Base-by-base conservation (phyloP, 78 protist genomes). In the Fonticula alba region DNA sequence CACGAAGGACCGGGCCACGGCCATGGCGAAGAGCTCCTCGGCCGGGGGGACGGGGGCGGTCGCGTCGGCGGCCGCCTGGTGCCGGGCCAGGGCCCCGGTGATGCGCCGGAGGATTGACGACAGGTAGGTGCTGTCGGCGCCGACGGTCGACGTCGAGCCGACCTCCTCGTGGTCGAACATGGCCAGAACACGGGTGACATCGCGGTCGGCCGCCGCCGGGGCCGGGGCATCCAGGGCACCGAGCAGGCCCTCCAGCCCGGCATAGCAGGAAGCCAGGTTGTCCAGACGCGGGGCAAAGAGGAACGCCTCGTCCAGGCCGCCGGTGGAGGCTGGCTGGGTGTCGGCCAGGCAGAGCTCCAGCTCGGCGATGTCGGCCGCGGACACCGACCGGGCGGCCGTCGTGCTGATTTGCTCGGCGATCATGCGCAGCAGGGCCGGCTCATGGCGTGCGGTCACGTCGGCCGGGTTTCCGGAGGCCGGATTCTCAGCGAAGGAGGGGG, bases 151-250 rank as follows among this genome's bases (percentile, higher is more conserved):
- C 36, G 52, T 40, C 2, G 79, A 68, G 40, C 92, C 92, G 2
- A 78, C 70, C 66, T 85, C 85, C 70, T 91, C 97, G 74, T 91
- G 83, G 69, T 91, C 97, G 66, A 80, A 91, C 32, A 89, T 68
- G 1, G 73, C 68, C 5, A 69, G 46, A 29, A 74, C 9, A 10
- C 64, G 32, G 10, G 75, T 73, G 59, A 33, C n/a, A n/a, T n/a
- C n/a, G n/a, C n/a, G n/a, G n/a, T n/a, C n/a, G n/a, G n/a, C n/a
- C n/a, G n/a, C n/a, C n/a, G n/a, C n/a, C n/a, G n/a, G n/a, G n/a
- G n/a, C n/a, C n/a, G n/a, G n/a, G n/a, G 14, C 57, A 15, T 52
- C 57, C 51, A 47, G 17, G 57, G 36, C 57, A 7, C 15, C 57
- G 31, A 52, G 14, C 9, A 52, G 13, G 31, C 31, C 57, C 7